Conservation (phyloP, 2,329 filamentous ascomycete genomes). For the Sordariomycetes sp. region DNA sequence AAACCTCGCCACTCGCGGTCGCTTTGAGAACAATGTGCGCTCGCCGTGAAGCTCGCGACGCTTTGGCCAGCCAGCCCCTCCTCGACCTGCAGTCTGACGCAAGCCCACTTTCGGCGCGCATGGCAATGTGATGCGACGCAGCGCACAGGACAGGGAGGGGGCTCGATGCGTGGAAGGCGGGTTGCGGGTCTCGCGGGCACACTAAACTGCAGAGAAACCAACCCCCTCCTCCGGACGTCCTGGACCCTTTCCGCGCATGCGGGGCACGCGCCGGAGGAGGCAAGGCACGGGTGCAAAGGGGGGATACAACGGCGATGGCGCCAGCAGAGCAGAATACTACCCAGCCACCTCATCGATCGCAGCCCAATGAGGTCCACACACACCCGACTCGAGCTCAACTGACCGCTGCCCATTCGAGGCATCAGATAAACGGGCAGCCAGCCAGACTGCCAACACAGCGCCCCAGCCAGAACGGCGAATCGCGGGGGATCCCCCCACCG, state of each 20-base stretch:
- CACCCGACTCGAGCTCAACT: background rate
- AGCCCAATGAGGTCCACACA: background rate
- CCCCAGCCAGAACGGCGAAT: background rate
- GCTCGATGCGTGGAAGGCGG: too few relatives aligned
- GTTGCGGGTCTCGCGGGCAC: background rate
- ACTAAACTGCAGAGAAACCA: background rate
- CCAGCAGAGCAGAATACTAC: background rate
- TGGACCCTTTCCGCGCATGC: background rate
- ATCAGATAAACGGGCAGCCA: background rate
- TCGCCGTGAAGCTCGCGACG: background rate
- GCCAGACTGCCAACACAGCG: background rate
- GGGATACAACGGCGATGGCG: background rate
- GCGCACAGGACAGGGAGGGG: background rate
- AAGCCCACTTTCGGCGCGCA: background rate
- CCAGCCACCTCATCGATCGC: background rate
- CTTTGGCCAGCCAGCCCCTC: background rate
- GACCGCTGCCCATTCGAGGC: background rate
- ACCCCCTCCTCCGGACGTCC: background rate
- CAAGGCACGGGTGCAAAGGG: background rate
- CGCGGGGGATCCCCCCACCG: background rate
- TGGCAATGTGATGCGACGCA: background rate
- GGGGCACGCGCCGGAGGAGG: background rate
- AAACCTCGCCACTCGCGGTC: background rate
- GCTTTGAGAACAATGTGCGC: background rate
- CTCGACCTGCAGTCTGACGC: background rate